Conservation (phyloP, 2,329 filamentous ascomycete genomes). For the Capronia coronata region DNA sequence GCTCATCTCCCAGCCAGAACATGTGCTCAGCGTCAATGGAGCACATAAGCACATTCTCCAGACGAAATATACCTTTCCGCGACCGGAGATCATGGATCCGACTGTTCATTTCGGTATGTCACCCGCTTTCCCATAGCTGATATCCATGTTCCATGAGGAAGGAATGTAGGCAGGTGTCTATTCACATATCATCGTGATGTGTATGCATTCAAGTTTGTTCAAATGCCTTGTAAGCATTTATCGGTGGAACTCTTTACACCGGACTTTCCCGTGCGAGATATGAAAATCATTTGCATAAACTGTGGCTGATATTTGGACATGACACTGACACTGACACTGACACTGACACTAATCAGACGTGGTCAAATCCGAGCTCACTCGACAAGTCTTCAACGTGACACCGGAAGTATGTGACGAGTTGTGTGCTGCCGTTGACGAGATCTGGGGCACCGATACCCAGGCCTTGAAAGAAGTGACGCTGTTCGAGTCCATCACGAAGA, state of each 20-base stretch:
- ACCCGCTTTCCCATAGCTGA: no score
- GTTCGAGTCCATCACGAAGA: constrained; percentile 33
- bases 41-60: constrained; percentile 37
- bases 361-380: constrained; percentile 26
- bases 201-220: no score
- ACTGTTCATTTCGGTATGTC: constrained; percentile 12
- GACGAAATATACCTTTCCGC: constrained; percentile 37
- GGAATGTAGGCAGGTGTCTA: no score
- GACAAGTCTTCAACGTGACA: constrained; percentile 38
- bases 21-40: constrained; percentile 32
- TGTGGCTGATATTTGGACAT: no score
- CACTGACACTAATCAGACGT: constrained; percentile 3
- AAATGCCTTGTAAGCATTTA: no score
- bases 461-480: constrained; percentile 35
- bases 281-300: no score
- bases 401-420: constrained; percentile 38
- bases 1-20: constrained; percentile 41
- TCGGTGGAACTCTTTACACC: background rate
- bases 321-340: no score
- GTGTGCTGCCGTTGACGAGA: constrained; percentile 30
- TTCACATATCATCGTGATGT: no score
- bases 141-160: no score
- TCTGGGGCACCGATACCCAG: constrained; percentile 35
- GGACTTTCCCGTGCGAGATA: no score
- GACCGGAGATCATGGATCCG: constrained; percentile 31